phyloP scores from a whole-genome alignment of 495 filamentous ascomycete genomes.

The Xylaria curta region DNA sequence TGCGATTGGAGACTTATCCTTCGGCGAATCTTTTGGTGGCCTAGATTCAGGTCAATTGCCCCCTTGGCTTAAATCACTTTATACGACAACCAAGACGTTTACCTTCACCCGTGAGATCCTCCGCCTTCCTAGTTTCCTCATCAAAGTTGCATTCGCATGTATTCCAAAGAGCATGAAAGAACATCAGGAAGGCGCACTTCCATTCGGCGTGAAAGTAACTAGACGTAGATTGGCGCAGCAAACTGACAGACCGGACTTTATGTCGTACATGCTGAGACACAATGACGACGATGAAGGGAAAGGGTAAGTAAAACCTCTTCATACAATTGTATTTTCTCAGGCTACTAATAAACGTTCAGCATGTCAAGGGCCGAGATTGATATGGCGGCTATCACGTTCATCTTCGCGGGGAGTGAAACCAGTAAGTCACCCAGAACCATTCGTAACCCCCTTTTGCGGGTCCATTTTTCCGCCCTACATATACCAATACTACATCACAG shows the following conservation, averaged over 20 bases:
- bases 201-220: background rate
- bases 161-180: slow-evolving; percentile 10
- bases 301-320: background rate
- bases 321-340: too few species aligned
- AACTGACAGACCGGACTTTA: slow-evolving; percentile 24
- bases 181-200: background rate
- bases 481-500: background rate
- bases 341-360: background rate
- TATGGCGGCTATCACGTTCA: slow-evolving; percentile 30
- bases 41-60: slow-evolving; percentile 38
- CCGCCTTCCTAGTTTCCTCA: background rate
- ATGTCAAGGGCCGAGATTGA: slow-evolving; percentile 21
- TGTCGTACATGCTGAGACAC: slow-evolving; percentile 27
- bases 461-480: background rate
- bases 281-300: slow-evolving; percentile 24
- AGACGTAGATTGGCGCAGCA: background rate
- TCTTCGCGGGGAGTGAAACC: slow-evolving; percentile 56
- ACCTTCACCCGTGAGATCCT: slow-evolving; percentile 24
- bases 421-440: slow-evolving; percentile 45
- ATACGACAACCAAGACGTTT: slow-evolving; percentile 24
- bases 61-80: slow-evolving; percentile 40
- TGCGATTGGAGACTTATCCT: slow-evolving; percentile 63
- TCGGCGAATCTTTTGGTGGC: slow-evolving; percentile 61
- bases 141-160: background rate
- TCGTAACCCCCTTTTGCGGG: background rate